Base-by-base conservation (phyloP, 2,329 filamentous ascomycete genomes). In the Pezicula carpinea region DNA sequence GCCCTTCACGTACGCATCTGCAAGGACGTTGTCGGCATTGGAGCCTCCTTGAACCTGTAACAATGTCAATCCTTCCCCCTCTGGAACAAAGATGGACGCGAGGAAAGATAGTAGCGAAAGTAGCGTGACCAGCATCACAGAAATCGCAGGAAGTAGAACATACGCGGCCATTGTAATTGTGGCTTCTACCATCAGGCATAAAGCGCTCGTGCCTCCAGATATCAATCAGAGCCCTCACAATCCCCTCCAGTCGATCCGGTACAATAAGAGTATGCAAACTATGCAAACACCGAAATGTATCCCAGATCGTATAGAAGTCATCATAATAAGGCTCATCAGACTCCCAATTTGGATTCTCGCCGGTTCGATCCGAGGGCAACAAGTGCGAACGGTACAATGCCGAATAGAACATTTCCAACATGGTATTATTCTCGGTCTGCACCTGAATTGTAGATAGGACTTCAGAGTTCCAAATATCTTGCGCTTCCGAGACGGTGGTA, bases 221-320 rank as follows among this genome's bases (percentile, higher is more conserved):
- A 55, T 87, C 82, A 44, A 87, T 77, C 39, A 85, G 67, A 1
- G 80, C 81, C 13, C 82, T 73, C 41, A 87, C 73, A 15, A 52
- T 82, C 76, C 58, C 83, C 80, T 58, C 80, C 76, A 58, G 85
- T 80, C 19, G 75, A 72, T 0, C 58, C 60, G 83, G 83, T 44
- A 84, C 76, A 2, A 87, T 64, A 51, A 83, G 74, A 0, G 87
- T 69, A 0, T 81, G 66, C 0, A 79, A 83, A 2, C 77, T 77
- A 23, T 41, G 10, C 6, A 41, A 26, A 60, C 79, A 86, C 21
- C 83, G 76, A 61, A 85, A 70, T 14, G 66, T 44, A 44, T 77
- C 75, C 83, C 83, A 87, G 19, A 83, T 74, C 0, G 83, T 86
- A 58, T 85, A 85, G n/a, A 83, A 77, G 47, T 87, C 83, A 52